A percentile compares a stretch with the other conserved stretches of the same genome.
Conservation (phyloP, 2,329 filamentous ascomycete genomes). For the Colletotrichum scovillei region DNA sequence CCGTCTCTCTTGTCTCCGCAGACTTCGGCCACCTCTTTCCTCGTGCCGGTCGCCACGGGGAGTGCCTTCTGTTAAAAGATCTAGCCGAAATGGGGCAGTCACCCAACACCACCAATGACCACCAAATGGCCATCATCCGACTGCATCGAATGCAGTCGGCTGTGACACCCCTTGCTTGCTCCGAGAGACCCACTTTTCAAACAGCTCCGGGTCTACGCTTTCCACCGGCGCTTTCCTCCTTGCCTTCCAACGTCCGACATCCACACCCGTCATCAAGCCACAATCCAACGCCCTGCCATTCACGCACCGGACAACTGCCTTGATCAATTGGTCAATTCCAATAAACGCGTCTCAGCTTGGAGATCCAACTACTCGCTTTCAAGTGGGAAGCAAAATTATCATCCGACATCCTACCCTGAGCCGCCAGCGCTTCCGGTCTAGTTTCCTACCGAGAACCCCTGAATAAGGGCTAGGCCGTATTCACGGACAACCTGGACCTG, state of each 20-base stretch:
- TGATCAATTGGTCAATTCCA: no score
- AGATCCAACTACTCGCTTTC: no score
- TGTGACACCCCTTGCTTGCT: neutral
- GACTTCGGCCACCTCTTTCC: neutral
- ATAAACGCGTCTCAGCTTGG: neutral
- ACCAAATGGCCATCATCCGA: neutral
- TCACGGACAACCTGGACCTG: neutral
- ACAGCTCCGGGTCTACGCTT: neutral
- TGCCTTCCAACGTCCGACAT: neutral
- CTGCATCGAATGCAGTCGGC: neutral
- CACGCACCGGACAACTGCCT: neutral
- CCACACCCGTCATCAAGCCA: neutral
- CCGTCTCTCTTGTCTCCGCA: neutral
- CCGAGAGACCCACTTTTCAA: slow-evolving; percentile 6
- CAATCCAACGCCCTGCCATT: neutral
- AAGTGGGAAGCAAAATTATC: neutral
- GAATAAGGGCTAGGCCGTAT: neutral
- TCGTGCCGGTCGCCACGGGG: neutral
- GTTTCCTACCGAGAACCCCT: neutral
- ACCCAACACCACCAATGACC: neutral
- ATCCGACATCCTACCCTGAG: neutral
- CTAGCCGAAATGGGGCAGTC: neutral
- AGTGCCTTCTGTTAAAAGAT: neutral
- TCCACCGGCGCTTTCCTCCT: neutral
- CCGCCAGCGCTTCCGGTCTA: neutral